These are phyloP conservation scores for Claviceps paspali DNA, from an alignment of 2,329 filamentous ascomycete species.

Conservation along the genomic window DNA sequence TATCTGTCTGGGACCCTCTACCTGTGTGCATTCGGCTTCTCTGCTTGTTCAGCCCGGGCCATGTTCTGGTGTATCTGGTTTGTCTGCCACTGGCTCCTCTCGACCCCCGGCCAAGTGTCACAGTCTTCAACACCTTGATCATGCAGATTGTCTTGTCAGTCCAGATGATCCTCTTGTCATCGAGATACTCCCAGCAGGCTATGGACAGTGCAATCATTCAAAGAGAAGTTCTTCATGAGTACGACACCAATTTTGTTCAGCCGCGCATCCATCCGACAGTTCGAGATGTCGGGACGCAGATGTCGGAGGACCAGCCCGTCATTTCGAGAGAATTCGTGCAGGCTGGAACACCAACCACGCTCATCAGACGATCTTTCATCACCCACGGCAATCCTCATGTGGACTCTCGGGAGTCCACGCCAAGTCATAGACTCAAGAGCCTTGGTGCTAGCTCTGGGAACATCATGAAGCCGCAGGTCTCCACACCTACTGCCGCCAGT, in stretches of 20 bases:
- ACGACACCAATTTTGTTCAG: conserved; percentile 90
- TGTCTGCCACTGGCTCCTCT: conserved; percentile 64
- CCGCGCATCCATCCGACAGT: conserved; percentile 73
- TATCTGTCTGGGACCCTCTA: conserved; percentile 85
- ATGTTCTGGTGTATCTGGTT: conserved; percentile 80
- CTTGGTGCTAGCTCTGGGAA: conserved; percentile 10
- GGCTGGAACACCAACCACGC: conserved; percentile 38
- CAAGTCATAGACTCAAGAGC: conserved; percentile 10
- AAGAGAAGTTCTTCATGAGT: conserved; percentile 85
- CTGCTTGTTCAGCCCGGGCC: conserved; percentile 83
- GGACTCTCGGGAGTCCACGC: conserved; percentile 42
- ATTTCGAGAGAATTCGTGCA: conserved; percentile 29
- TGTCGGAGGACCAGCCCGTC: conserved; percentile 33
- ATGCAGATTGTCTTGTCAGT: conserved; percentile 60
- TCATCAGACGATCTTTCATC: conserved; percentile 61
- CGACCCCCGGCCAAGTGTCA: conserved; percentile 71
- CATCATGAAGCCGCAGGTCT: conserved; percentile 23
- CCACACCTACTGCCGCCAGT: conserved; percentile 3
- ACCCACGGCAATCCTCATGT: conserved; percentile 72
- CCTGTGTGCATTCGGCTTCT: conserved; percentile 71
- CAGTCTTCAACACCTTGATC: conserved; percentile 68
- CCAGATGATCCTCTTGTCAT: conserved; percentile 61
- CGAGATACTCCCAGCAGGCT: conserved; percentile 64
- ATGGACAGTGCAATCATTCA: conserved; percentile 78
- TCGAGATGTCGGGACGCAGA: conserved; percentile 65